These are phyloP conservation scores for Ilyonectria sp. DNA, from an alignment of 2,329 filamentous ascomycete genomes.

Conservation along the genomic window DNA sequence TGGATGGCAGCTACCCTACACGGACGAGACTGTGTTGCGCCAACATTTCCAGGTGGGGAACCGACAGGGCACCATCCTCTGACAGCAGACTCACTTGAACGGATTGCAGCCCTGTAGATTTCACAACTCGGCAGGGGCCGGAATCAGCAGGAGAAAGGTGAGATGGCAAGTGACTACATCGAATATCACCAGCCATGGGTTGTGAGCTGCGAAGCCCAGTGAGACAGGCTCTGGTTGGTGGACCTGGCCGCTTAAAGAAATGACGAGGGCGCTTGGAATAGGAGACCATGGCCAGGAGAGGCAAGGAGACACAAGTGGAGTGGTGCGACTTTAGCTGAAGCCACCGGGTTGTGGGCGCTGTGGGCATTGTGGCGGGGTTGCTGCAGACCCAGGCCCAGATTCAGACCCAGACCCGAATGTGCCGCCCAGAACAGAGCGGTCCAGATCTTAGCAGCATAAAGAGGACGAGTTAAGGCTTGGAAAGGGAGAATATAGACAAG, in stretches of 20 bases:
- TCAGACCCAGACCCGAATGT: slow-evolving; percentile 2
- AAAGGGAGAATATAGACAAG: not conserved
- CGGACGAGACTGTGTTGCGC: not conserved
- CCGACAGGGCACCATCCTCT: not conserved
- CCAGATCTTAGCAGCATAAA: slow-evolving; percentile 16
- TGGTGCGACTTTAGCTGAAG: slow-evolving; percentile 37
- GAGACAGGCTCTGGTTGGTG: slow-evolving; percentile 31
- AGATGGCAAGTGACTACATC: slow-evolving; percentile 9
- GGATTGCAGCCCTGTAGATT: not conserved
- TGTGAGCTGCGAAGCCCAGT: slow-evolving; percentile 8
- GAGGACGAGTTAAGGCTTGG: not conserved
- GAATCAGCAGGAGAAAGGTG: slow-evolving; percentile 2
- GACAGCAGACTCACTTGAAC: not conserved
- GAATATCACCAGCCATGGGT: slow-evolving; percentile 16
- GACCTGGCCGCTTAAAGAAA: slow-evolving; percentile 30
- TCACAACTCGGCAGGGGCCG: slow-evolving; percentile 14
- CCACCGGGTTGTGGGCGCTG: slow-evolving; percentile 34
- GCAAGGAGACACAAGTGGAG: slow-evolving; percentile 36
- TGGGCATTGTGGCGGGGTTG: slow-evolving; percentile 36
- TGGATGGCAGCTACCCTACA: not conserved
- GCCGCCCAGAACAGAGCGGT: slow-evolving; percentile 9
- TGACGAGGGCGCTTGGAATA: slow-evolving; percentile 37
- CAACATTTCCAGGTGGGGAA: not conserved
- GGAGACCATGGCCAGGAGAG: slow-evolving; percentile 38
- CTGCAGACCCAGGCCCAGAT: slow-evolving; percentile 1